Evolutionary conservation across 2,329 filamentous ascomycete genomes (phyloP), one percentile per base, ranked within the genome.

Genomic region (Ceratocystis albifundus): DNA sequence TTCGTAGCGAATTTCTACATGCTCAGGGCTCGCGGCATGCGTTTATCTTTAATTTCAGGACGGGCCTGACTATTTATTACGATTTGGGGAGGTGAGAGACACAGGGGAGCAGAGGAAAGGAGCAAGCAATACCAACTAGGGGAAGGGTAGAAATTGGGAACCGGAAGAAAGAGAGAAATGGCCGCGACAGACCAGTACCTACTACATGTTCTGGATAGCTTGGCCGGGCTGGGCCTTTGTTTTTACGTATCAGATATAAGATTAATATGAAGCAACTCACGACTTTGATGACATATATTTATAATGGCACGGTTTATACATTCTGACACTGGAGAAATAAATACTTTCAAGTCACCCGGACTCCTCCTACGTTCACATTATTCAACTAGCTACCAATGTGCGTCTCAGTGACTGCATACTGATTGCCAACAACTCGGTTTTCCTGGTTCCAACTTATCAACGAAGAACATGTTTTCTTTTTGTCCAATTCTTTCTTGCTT

Each of bases 41-140:
- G 10, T 96, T 96, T 76, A 83, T 96, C 64, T 96, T 96, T 76
- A 96, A 96, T 72, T 96, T 95, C 71, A 81, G 91, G 68, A 95
- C 90, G 8, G 89, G 88, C 0, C 87, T 82, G 67, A 92, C 89
- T 74, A 82, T 96, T 63, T 90, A 93, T 73, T 96, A 96, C 75
- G 91, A 96, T 75, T 76, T 96, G 55, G 61, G 50, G 8, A 57
- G 65, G 15, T 69, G 53, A 65, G 59, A 15, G 12, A 15, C 17
- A 10, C 5, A 28, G 50, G 50, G 7, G 7, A 15, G 20, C 6
- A 15, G 50, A 3, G 20, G 8, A 55, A 28, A 20, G 20, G 20
- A 25, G 50, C 50, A 22, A 50, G 17, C 46, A 50, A 22, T 20
- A 22, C n/a, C 46, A n/a, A 50, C 17, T 5, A 15, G 5, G 17